Percentiles rank a stretch among this genome's conserved stretches.
These are phyloP conservation scores for Lasiodiplodia sp. DNA, from an alignment of 2,329 filamentous ascomycete species.

Conservation along the genomic window DNA sequence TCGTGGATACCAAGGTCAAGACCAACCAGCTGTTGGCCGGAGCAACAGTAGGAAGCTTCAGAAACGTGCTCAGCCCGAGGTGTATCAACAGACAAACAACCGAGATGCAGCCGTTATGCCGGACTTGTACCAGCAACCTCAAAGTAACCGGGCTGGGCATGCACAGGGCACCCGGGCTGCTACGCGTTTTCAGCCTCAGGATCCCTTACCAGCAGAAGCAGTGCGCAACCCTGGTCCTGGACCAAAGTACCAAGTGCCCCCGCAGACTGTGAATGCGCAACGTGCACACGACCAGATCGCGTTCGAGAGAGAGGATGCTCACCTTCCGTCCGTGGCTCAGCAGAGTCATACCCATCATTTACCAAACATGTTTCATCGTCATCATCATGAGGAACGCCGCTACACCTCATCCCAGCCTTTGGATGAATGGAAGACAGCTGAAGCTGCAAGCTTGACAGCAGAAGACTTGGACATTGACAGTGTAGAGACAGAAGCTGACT, in stretches of 20 bases:
- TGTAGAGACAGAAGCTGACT: conserved; percentile 38
- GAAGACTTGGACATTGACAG: conserved; percentile 54
- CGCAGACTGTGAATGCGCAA: conserved; percentile 46
- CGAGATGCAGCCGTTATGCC: conserved; percentile 27
- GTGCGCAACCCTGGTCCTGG: conserved; percentile 37
- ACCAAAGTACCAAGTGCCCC: conserved; percentile 44
- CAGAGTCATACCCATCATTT: conserved; percentile 35
- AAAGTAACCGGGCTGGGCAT: conserved; percentile 47
- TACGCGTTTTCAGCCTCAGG: conserved; percentile 44
- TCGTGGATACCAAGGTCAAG: conserved; percentile 31
- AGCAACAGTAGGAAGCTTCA: conserved; percentile 45
- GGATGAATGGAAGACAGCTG: conserved; percentile 59
- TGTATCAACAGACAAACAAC: conserved; percentile 22
- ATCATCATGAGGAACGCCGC: conserved; percentile 53
- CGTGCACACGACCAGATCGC: conserved; percentile 50
- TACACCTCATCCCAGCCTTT: conserved; percentile 65
- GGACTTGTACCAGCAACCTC: conserved; percentile 47
- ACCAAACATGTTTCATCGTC: conserved; percentile 40
- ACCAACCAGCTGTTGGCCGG: conserved; percentile 40
- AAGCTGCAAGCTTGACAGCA: conserved; percentile 47
- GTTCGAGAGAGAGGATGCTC: conserved; percentile 42
- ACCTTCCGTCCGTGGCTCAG: conserved; percentile 35
- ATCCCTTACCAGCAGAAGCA: conserved; percentile 42
- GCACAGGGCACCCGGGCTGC: conserved; percentile 43
- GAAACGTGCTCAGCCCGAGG: conserved; percentile 35